phyloP scores from a whole-genome alignment of 257 asterid species.

The Anisodus acutangulus region DNA sequence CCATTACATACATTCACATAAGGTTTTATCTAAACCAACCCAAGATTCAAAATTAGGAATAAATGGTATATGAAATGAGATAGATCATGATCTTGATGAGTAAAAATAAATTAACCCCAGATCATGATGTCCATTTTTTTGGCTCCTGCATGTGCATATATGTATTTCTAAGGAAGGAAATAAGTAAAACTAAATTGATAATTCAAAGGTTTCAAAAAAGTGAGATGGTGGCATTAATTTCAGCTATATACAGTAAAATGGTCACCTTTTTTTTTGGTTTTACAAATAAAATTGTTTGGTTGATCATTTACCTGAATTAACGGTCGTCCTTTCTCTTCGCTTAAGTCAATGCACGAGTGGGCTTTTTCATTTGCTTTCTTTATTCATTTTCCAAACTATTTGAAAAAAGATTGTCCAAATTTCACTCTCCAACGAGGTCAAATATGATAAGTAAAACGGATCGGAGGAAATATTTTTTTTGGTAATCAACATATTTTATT shows the following conservation, averaged over 20 bases:
- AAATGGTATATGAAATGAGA: constrained; percentile 35
- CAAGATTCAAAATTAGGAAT: constrained; percentile 28
- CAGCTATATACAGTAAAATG: not conserved
- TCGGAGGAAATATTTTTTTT: no score
- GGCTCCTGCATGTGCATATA: constrained; percentile 27
- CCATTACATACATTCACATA: not conserved
- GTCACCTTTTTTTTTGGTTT: not conserved
- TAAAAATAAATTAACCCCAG: constrained; percentile 43
- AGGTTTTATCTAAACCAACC: not conserved
- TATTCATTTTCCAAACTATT: not conserved
- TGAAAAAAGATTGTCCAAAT: not conserved
- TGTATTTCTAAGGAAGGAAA: not conserved
- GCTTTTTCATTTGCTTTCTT: not conserved
- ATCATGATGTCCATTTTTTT: constrained; percentile 58
- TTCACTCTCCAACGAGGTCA: not conserved
- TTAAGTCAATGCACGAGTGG: not conserved
- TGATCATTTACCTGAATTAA: constrained; percentile 51
- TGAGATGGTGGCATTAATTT: not conserved
- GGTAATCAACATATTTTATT: no score
- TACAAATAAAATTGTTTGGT: constrained; percentile 5
- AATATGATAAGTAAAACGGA: no score
- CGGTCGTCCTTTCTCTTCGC: constrained; percentile 41
- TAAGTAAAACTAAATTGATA: not conserved
- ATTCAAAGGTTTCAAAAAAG: constrained; percentile 28
- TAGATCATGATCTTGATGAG: constrained; percentile 64